phyloP scores from a whole-genome alignment of 2,329 filamentous ascomycete species.

The Scedosporium apiospermum region DNA sequence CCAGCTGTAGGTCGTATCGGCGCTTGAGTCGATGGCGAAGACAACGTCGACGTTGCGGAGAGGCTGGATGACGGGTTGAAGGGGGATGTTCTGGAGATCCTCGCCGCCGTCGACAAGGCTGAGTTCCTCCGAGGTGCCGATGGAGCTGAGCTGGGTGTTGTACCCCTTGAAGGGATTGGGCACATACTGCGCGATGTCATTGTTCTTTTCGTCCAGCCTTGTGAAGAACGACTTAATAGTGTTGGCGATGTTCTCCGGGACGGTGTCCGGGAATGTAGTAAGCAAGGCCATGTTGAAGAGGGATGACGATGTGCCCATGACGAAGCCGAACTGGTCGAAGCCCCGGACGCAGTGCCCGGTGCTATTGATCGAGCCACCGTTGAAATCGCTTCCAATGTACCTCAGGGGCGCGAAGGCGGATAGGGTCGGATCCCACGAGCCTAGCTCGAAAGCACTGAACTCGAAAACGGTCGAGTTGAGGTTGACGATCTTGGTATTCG shows the following conservation, averaged over 20 bases:
- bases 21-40: conserved; percentile 55
- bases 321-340: conserved; percentile 70
- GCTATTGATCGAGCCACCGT: conserved; percentile 33
- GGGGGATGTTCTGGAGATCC: conserved; percentile 70
- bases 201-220: conserved; percentile 45
- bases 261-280: conserved; percentile 27
- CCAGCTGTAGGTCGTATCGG: conserved; percentile 48
- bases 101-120: conserved; percentile 75
- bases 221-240: conserved; percentile 40
- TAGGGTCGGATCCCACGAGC: conserved; percentile 51
- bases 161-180: conserved; percentile 51
- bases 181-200: conserved; percentile 67
- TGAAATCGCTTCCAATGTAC: conserved; percentile 52
- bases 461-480: conserved; percentile 55
- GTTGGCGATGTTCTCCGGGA: conserved; percentile 30
- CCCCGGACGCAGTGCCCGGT: conserved; percentile 44
- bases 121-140: conserved; percentile 39
- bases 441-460: conserved; percentile 57
- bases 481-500: conserved; percentile 30
- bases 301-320: conserved; percentile 75
- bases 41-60: conserved; percentile 49
- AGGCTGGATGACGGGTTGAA: conserved; percentile 51
- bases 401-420: conserved; percentile 49
- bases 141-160: conserved; percentile 34
- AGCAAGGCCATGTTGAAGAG: conserved; percentile 78